These are phyloP conservation scores for Phytopythium helicoides DNA, from an alignment of 352 stramenopile species.

Conservation along the genomic window DNA sequence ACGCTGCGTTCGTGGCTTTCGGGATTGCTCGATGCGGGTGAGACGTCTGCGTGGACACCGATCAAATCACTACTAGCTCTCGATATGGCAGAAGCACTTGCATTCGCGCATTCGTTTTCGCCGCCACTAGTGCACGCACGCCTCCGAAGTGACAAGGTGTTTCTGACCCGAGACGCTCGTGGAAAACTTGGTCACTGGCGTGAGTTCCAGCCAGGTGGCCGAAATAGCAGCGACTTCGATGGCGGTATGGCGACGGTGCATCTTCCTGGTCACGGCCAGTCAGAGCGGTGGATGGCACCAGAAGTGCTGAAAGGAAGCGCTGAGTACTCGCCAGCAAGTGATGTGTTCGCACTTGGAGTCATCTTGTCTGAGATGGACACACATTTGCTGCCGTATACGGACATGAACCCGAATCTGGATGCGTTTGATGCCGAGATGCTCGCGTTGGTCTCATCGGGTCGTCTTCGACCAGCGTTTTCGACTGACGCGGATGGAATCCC, in stretches of 20 bases:
- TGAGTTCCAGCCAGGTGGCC: conserved; percentile 16
- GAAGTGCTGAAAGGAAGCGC: conserved; percentile 25
- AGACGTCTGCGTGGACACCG: conserved; percentile 14
- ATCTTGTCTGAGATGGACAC: conserved; percentile 37
- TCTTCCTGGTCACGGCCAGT: neutral
- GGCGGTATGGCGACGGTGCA: conserved; percentile 8
- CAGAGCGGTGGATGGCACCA: conserved; percentile 27
- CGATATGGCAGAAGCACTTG: conserved; percentile 43
- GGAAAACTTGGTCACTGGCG: conserved; percentile 43
- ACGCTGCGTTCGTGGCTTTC: conserved; percentile 41
- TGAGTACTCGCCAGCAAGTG: conserved; percentile 23
- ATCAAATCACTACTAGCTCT: conserved; percentile 40
- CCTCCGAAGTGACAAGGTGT: conserved; percentile 44
- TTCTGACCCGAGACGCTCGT: conserved; percentile 25
- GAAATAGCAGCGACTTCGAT: conserved; percentile 16
- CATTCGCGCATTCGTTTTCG: conserved; percentile 45
- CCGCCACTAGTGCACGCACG: conserved; percentile 39
- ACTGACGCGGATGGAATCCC: conserved; percentile 8
- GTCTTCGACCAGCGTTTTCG: conserved; percentile 25
- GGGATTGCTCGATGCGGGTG: conserved; percentile 8
- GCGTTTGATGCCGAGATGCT: conserved; percentile 23
- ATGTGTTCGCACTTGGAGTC: conserved; percentile 37
- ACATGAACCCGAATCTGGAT: conserved; percentile 9
- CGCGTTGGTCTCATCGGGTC: conserved; percentile 21
- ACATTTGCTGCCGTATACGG: conserved; percentile 27